Evolutionary conservation across 2,329 filamentous ascomycete species (phyloP).

Genomic region (Chaetothyriales sp.): DNA sequence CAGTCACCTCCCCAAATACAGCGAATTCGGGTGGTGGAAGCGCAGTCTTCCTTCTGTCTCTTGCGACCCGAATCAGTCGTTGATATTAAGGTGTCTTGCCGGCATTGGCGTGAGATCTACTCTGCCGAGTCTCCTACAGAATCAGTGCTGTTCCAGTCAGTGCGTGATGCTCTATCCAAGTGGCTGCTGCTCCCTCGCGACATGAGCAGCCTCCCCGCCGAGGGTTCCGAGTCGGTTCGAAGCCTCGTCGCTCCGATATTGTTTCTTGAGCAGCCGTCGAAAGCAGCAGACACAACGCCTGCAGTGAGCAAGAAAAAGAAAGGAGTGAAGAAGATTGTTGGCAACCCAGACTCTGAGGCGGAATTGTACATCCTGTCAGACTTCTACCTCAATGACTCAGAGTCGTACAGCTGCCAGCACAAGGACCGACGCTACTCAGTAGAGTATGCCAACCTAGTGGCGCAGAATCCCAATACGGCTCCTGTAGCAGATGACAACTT

Average conservation of each 20-base stretch:
- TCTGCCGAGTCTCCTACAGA: not conserved
- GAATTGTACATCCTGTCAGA: not conserved
- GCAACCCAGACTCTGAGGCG: not conserved
- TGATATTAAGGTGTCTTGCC: not conserved
- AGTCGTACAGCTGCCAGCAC: not conserved
- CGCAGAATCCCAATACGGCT: not conserved
- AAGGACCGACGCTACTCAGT: not conserved
- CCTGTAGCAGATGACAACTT: not conserved
- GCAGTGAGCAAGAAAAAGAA: not conserved
- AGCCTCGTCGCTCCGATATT: not conserved
- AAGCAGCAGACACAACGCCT: not conserved
- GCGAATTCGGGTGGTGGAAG: not conserved
- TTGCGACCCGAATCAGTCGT: not conserved
- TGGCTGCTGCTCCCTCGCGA: not conserved
- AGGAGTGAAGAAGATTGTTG: not conserved
- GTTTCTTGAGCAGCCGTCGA: not conserved
- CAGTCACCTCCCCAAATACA: not conserved
- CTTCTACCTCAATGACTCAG: not conserved
- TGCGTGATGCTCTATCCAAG: not conserved
- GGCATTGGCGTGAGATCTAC: not conserved
- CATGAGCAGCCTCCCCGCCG: not conserved
- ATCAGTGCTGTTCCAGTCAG: not conserved
- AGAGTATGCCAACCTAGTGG: not conserved
- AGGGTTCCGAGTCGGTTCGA: not conserved
- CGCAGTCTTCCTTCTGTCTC: not conserved